phyloP scores from a whole-genome alignment of 1,139 yeast species.

The Schizosaccharomyces versatilis region DNA sequence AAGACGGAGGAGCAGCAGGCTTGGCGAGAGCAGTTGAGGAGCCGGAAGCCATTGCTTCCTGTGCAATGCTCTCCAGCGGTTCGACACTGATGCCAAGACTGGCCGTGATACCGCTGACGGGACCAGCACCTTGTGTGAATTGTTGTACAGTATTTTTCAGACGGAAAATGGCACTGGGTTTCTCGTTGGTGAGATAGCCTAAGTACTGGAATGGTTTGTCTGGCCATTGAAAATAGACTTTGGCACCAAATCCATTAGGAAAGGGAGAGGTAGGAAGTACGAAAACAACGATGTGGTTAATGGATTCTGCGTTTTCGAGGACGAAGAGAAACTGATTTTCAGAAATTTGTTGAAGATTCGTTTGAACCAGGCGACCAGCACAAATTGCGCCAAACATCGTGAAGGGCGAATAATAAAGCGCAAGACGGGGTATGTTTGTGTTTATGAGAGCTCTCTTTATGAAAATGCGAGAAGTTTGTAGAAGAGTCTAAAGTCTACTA shows the following conservation, averaged over 20 bases:
- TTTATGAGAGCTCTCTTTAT: no score
- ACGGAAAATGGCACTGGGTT: constrained; percentile 82
- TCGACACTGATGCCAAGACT: constrained; percentile 74
- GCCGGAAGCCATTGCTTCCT: constrained; percentile 13
- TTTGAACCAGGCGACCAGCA: constrained; percentile 23
- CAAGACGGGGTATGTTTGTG: no score
- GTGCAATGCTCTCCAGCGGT: constrained; percentile 27
- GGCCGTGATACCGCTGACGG: constrained; percentile 11
- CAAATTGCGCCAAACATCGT: constrained; percentile 27
- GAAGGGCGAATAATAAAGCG: no score
- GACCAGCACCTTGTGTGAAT: constrained; percentile 13
- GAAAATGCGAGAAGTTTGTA: no score
- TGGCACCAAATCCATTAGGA: constrained; percentile 40
- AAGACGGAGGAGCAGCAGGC: constrained; percentile 20
- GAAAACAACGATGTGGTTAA: constrained; percentile 56
- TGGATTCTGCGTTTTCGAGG: constrained; percentile 37
- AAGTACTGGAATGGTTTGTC: constrained; percentile 51
- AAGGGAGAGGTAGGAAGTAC: constrained; percentile 41
- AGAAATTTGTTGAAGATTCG: constrained; percentile 31
- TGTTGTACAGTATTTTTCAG: constrained; percentile 25
- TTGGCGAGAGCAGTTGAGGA: constrained; percentile 11
- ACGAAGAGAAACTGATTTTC: constrained; percentile 38
- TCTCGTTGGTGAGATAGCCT: constrained; percentile 49
- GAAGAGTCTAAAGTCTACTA: no score
- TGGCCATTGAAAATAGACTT: constrained; percentile 74